Conservation (phyloP, 2,329 filamentous ascomycete genomes). For the Pseudogymnoascus sp. region DNA sequence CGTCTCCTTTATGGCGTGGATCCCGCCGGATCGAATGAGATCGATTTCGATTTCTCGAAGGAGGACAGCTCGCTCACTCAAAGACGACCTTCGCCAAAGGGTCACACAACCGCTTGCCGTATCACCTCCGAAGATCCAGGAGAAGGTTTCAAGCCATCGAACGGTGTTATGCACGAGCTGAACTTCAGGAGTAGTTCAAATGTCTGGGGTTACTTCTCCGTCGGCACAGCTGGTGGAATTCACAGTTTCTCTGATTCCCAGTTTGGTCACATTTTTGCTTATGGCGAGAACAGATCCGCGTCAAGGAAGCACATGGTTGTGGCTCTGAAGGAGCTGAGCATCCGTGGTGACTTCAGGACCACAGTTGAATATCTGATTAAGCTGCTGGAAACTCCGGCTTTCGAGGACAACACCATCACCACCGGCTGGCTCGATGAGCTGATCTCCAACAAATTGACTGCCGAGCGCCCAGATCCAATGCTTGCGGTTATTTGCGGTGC, state of each 20-base stretch:
- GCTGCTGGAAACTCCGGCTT: conserved; percentile 93
- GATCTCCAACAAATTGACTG: conserved; percentile 94
- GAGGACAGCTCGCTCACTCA: conserved; percentile 77
- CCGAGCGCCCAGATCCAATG: conserved; percentile 87
- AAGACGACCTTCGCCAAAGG: conserved; percentile 85
- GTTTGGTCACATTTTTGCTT: conserved; percentile 98
- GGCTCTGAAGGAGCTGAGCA: conserved; percentile 95
- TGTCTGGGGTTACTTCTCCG: conserved; percentile 99
- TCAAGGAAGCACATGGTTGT: conserved; percentile 99
- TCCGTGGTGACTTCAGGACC: conserved; percentile 97
- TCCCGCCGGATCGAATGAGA: conserved; percentile 74
- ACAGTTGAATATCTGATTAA: conserved; percentile 99
- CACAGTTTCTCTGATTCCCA: conserved; percentile 99
- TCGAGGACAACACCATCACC: conserved; percentile 98
- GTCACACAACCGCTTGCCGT: conserved; percentile 95
- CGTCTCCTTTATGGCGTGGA: conserved; percentile 93
- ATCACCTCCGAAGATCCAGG: conserved; percentile 98
- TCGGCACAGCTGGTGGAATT: conserved; percentile 91
- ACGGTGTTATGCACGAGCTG: conserved; percentile 96
- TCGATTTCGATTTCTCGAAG: conserved; percentile 94
- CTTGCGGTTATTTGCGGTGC: conserved; percentile 94
- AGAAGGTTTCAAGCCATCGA: conserved; percentile 98
- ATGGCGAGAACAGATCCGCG: conserved; percentile 92
- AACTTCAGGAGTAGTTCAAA: conserved; percentile 99
- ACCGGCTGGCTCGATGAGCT: conserved; percentile 98